Evolutionary conservation across 2,329 filamentous ascomycete species (phyloP).

Genomic region (Penicillium aurantiogriseum): DNA sequence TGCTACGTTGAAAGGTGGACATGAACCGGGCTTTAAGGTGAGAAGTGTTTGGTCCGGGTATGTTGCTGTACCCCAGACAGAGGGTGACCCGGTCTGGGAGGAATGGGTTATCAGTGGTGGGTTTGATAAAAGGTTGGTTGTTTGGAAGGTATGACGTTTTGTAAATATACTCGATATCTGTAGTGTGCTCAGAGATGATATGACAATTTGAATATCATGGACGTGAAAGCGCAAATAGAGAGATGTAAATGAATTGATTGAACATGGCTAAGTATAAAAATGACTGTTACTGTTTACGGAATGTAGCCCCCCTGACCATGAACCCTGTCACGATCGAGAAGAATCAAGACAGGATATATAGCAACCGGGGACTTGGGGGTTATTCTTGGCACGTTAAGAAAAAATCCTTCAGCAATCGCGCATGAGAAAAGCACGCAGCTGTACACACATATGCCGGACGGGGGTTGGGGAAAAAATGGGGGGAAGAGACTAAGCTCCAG

Average conservation of each 20-base stretch:
- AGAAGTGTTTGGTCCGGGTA: conserved; percentile 57
- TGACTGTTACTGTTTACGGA: conserved; percentile 20
- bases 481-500: conserved; percentile 12
- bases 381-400: conserved; percentile 61
- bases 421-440: conserved; percentile 61
- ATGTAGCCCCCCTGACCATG: conserved; percentile 50
- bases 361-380: conserved; percentile 43
- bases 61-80: conserved; percentile 31
- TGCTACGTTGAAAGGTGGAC: conserved; percentile 49
- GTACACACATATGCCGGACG: conserved; percentile 68
- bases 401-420: conserved; percentile 66
- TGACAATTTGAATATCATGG: background rate
- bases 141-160: conserved; percentile 48
- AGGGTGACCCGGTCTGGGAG: conserved; percentile 31
- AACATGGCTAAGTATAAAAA: background rate
- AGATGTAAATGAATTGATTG: background rate
- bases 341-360: conserved; percentile 49
- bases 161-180: background rate
- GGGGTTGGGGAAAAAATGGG: conserved; percentile 2
- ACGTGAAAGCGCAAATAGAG: background rate
- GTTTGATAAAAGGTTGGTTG: conserved; percentile 61
- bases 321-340: conserved; percentile 44
- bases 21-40: conserved; percentile 59
- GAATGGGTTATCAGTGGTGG: conserved; percentile 63
- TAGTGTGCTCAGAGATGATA: background rate